Percentiles rank a stretch among this genome's conserved stretches.
Evolutionary conservation across 1,284 basidiomycete genomes (phyloP).

Genomic region (Leccinum solheimii): DNA sequence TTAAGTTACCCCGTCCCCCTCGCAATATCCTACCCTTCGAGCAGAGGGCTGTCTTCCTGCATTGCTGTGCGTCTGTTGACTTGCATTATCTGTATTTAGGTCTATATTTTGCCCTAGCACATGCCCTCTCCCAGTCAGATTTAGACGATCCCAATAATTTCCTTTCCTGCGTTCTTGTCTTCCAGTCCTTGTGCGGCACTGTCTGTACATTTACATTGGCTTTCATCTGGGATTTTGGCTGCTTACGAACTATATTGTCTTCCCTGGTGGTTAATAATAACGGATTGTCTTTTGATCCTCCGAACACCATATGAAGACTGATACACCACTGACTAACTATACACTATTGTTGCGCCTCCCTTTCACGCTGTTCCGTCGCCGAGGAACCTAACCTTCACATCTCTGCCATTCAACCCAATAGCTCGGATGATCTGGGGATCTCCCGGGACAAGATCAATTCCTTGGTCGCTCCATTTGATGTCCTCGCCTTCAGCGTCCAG

Average conservation of each 20-base stretch:
- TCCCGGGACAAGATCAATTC: constrained; percentile 81
- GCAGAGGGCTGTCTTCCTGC: constrained; percentile 23
- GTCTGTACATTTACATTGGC: constrained; percentile 33
- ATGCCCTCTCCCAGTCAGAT: constrained; percentile 21
- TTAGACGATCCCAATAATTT: constrained; percentile 37
- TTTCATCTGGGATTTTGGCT: constrained; percentile 31
- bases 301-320: background rate
- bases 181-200: constrained; percentile 24
- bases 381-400: constrained; percentile 65
- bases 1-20: constrained; percentile 32
- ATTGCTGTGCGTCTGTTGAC: constrained; percentile 34
- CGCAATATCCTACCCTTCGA: constrained; percentile 32
- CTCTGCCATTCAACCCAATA: constrained; percentile 63
- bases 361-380: constrained; percentile 69
- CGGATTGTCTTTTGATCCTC: background rate
- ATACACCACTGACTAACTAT: constrained; percentile 1
- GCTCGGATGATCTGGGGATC: constrained; percentile 72
- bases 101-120: constrained; percentile 20
- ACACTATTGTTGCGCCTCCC: background rate
- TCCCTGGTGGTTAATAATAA: constrained; percentile 43
- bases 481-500: constrained; percentile 76
- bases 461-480: constrained; percentile 82
- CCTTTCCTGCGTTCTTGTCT: constrained; percentile 25
- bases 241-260: constrained; percentile 35
- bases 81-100: constrained; percentile 42